Evolutionary conservation across 2,329 filamentous ascomycete genomes (phyloP).

Genomic region (Scortechinia acanthostroma): DNA sequence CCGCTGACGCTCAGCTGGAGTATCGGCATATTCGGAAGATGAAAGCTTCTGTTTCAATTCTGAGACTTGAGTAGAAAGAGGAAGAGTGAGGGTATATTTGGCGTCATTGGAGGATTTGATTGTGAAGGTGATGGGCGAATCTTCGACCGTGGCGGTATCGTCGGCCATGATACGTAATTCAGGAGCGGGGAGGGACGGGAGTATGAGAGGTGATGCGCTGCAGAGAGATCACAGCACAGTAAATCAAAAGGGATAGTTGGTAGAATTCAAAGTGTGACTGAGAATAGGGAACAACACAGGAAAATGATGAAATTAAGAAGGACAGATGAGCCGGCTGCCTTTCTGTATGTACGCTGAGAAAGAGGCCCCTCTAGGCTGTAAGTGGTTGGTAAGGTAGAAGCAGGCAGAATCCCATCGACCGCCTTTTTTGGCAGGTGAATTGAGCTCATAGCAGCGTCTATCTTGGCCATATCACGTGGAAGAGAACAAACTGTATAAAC

Average conservation of each 20-base stretch:
- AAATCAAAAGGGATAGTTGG: neutral
- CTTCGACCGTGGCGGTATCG: slow-evolving; percentile 48
- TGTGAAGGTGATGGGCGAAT: slow-evolving; percentile 84
- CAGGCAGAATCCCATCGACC: neutral
- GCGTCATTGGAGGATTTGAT: slow-evolving; percentile 93
- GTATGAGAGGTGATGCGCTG: neutral
- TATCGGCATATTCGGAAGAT: slow-evolving; percentile 73
- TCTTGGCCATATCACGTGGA: too few species aligned
- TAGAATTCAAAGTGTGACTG: neutral
- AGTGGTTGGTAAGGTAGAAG: too few species aligned
- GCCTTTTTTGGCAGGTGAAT: too few species aligned
- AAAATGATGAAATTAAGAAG: too few species aligned
- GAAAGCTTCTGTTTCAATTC: slow-evolving; percentile 89
- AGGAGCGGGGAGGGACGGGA: neutral
- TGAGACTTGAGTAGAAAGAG: slow-evolving; percentile 67
- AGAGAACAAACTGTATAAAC: too few species aligned
- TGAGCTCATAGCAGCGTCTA: too few species aligned
- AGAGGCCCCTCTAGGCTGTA: too few species aligned
- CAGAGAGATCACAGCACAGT: too few species aligned
- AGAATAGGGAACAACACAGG: too few species aligned
- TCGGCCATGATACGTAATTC: slow-evolving; percentile 64
- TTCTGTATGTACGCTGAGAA: too few species aligned
- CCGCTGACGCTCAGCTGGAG: slow-evolving; percentile 81
- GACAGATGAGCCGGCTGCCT: too few species aligned
- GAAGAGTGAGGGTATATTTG: slow-evolving; percentile 76